phyloP scores from a whole-genome alignment of 305 asterid genomes.

The Fraxinus paxiana region DNA sequence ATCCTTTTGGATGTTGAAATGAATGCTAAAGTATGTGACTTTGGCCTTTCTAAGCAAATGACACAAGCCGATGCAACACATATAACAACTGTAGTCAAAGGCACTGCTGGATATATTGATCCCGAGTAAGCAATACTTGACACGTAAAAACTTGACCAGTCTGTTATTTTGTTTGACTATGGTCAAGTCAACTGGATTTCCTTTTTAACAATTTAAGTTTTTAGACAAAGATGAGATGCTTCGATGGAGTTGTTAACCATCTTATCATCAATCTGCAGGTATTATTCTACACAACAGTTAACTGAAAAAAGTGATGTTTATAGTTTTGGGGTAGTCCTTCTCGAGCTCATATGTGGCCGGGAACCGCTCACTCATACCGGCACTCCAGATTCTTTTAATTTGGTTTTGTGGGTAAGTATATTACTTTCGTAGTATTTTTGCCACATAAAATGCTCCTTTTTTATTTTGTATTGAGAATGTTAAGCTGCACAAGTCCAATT shows the following conservation, averaged over 20 bases:
- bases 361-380: conserved; percentile 83
- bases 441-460: not conserved
- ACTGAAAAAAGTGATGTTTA: conserved; percentile 89
- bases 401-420: conserved; percentile 77
- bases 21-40: conserved; percentile 88
- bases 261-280: conserved; percentile 42
- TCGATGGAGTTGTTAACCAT: not conserved
- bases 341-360: conserved; percentile 91
- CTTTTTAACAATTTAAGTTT: not conserved
- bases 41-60: conserved; percentile 87
- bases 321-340: conserved; percentile 89
- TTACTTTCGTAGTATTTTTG: not conserved
- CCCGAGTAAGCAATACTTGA: conserved; percentile 59
- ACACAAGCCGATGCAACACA: conserved; percentile 76
- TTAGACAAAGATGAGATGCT: not conserved
- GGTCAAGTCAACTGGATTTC: not conserved
- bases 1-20: conserved; percentile 76
- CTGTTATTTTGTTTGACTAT: not conserved
- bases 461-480: not conserved
- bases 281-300: conserved; percentile 76
- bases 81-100: conserved; percentile 80
- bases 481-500: not conserved
- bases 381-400: conserved; percentile 84
- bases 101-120: conserved; percentile 96
- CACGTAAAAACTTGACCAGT: not conserved